phyloP scores from a whole-genome alignment of 179 eudicot species.

The Carnegiea gigantea region DNA sequence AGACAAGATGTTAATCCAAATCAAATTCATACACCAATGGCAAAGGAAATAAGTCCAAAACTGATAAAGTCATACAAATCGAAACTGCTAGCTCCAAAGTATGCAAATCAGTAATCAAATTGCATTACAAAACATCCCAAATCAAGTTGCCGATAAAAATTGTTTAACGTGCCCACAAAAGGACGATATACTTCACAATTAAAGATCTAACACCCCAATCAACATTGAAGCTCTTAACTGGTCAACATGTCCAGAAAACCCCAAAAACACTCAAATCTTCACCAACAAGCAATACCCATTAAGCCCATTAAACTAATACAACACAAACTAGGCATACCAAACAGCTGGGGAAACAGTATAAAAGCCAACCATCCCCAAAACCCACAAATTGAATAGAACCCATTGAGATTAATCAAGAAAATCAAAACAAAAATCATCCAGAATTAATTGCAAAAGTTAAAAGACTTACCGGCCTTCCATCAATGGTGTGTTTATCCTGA shows the following conservation, averaged over 20 bases:
- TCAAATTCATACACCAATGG: not conserved
- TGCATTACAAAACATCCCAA: not conserved
- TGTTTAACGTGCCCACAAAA: not conserved
- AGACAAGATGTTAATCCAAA: not conserved
- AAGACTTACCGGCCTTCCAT: constrained; percentile 58
- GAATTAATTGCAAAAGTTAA: no score
- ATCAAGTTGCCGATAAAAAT: not conserved
- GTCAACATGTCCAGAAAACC: not conserved
- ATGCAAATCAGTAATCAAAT: not conserved
- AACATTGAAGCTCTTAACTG: not conserved
- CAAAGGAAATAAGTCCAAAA: not conserved
- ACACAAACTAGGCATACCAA: not conserved
- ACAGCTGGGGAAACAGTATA: no score
- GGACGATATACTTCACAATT: not conserved
- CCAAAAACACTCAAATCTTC: not conserved
- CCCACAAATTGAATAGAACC: not conserved
- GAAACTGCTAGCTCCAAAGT: not conserved
- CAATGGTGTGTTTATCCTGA: constrained; percentile 66
- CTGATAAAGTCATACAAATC: not conserved
- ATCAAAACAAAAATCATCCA: not conserved
- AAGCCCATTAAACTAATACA: not conserved
- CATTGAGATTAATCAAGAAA: not conserved
- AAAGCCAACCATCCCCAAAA: no score
- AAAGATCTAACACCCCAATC: not conserved
- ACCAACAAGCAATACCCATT: not conserved